A percentile compares a stretch with the other conserved stretches of the same genome.
These are phyloP conservation scores for Solanum dulcamara DNA, from an alignment of 257 asterid species.

Conservation along the genomic window DNA sequence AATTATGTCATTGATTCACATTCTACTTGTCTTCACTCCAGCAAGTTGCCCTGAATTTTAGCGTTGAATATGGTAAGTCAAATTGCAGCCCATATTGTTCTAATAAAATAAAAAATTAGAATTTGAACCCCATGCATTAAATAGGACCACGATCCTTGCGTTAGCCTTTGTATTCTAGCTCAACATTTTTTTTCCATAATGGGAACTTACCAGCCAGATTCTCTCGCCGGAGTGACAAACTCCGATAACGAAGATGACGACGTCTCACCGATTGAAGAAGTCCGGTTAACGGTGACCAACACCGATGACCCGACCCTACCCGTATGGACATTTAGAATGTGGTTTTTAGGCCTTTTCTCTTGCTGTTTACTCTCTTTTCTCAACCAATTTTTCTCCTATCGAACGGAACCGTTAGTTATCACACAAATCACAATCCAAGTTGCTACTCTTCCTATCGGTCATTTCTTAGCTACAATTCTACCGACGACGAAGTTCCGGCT, in stretches of 20 bases:
- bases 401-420: constrained; percentile 62
- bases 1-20: not conserved
- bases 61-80: not conserved
- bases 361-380: constrained; percentile 63
- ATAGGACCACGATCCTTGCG: not conserved
- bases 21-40: not conserved
- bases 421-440: constrained; percentile 68
- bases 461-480: constrained; percentile 54
- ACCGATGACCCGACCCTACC: constrained; percentile 71
- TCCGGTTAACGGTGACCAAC: constrained; percentile 69
- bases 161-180: not conserved
- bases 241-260: constrained; percentile 22
- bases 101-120: not conserved
- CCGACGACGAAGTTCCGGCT: constrained; percentile 32
- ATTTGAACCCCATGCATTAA: not conserved
- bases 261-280: constrained; percentile 71
- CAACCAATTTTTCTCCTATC: constrained; percentile 74
- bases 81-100: not conserved
- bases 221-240: not conserved
- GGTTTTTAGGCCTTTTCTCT: constrained; percentile 63
- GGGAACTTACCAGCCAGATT: constrained; percentile 24
- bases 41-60: not conserved
- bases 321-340: constrained; percentile 92
- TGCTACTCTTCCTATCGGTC: constrained; percentile 64
- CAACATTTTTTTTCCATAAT: constrained; percentile 5